A percentile compares a stretch with the other conserved stretches of the same genome.
phyloP scores from a whole-genome alignment of 352 stramenopile genomes.

The Phytophthora sansomeana region DNA sequence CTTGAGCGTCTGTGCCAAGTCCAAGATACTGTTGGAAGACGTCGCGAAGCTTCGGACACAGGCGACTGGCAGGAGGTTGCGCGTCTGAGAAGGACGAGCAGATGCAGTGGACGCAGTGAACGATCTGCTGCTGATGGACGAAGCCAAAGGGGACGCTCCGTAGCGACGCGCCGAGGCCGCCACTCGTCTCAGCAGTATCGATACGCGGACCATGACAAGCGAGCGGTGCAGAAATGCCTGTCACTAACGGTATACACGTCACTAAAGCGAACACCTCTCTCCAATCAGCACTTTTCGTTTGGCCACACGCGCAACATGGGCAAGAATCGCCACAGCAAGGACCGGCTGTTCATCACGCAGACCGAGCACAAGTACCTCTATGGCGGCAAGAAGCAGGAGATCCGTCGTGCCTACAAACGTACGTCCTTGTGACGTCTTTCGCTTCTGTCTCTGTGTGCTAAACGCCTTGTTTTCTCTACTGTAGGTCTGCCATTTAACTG shows the following conservation, averaged over 20 bases:
- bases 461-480: not conserved
- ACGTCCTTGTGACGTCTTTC: slow-evolving; percentile 8
- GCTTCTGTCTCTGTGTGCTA: not conserved
- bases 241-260: too few relatives aligned
- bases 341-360: slow-evolving; percentile 90
- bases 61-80: slow-evolving; percentile 13
- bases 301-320: slow-evolving; percentile 71
- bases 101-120: not conserved
- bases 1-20: slow-evolving; percentile 43
- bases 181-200: slow-evolving; percentile 23
- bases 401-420: slow-evolving; percentile 83
- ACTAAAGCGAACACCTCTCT: slow-evolving; percentile 17
- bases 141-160: not conserved
- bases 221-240: too few relatives aligned
- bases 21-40: slow-evolving; percentile 25
- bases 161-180: slow-evolving; percentile 24
- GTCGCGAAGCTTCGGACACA: slow-evolving; percentile 24
- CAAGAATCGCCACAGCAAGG: slow-evolving; percentile 93
- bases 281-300: not conserved
- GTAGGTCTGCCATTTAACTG: slow-evolving; percentile 97
- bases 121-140: not conserved
- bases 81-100: not conserved
- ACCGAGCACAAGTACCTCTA: slow-evolving; percentile 95
- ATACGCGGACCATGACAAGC: slow-evolving; percentile 21
- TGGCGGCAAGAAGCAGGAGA: slow-evolving; percentile 91